Evolutionary conservation across 2,329 filamentous ascomycete species (phyloP), one percentile per base, ranked within the genome.

Genomic region (Stemphylium vesicarium): DNA sequence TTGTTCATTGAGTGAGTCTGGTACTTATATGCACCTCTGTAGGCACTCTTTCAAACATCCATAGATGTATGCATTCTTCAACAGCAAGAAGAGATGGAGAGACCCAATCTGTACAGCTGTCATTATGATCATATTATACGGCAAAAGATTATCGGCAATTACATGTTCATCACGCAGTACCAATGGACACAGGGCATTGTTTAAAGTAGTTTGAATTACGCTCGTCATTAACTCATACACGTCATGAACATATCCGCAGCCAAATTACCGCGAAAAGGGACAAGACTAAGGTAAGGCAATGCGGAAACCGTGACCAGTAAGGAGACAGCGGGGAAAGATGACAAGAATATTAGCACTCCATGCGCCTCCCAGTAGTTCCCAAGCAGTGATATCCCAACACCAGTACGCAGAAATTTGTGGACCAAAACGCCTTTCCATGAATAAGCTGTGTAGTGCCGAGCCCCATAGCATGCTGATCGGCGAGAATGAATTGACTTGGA

Each of bases 371-470:
- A 52, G 45, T 42, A 50, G 58, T 51, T 59, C 57, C 56, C 37
- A 56, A 57, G 32, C 46, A 52, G 42, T 51, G 22, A 48, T 50
- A 52, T 53, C 49, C 58, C 57, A 53, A 53, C 31, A 47, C 53
- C 57, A 41, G 51, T 57, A 57, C 61, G 51, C 50, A 51, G 50
- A 56, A 42, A 48, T 35, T 43, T 39, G 43, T 58, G 52, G 59
- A 51, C 57, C 61, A 55, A 62, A 70, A 70, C 64, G 65, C 68
- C 68, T 50, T 60, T 59, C 63, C 45, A 54, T 53, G 62, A 53
- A 66, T 44, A 49, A 53, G 47, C 51, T 58, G 53, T 65, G 50
- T 59, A 57, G 55, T 40, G 53, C 48, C 43, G 32, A 52, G 50
- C 43, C 43, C 16, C 41, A 44, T 29, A 45, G 51, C 50, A 56